A percentile compares a stretch with the other conserved stretches of the same genome.
phyloP scores from a whole-genome alignment of 2,329 filamentous ascomycete genomes.

The Trichoderma sp. region DNA sequence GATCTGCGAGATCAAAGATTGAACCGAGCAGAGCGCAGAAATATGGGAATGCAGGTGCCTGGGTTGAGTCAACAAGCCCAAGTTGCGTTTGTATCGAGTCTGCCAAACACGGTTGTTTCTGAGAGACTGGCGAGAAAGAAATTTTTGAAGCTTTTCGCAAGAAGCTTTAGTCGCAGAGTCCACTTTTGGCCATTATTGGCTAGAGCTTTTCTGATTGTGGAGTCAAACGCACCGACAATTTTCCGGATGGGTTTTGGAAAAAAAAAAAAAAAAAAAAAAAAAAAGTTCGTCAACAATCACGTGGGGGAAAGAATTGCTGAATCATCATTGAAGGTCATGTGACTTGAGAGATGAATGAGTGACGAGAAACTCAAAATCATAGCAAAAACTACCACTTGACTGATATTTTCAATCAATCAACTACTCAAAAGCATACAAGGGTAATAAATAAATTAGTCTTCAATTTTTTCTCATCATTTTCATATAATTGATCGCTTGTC shows the following conservation, averaged over 20 bases:
- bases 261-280: not conserved
- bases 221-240: slow-evolving; percentile 20
- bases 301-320: not conserved
- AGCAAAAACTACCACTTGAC: not conserved
- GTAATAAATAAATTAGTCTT: not conserved
- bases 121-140: slow-evolving; percentile 31
- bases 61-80: slow-evolving; percentile 21
- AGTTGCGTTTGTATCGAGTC: slow-evolving; percentile 28
- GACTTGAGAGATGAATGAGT: not conserved
- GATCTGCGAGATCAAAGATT: slow-evolving; percentile 6
- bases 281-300: not conserved
- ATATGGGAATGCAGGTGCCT: slow-evolving; percentile 25
- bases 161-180: slow-evolving; percentile 23
- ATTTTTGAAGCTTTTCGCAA: slow-evolving; percentile 38
- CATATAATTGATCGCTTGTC: not conserved
- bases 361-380: not conserved
- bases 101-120: slow-evolving; percentile 17
- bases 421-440: accelerated
- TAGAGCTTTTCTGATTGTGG: not conserved
- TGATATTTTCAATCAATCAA: not conserved
- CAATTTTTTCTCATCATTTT: not conserved
- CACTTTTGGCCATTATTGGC: slow-evolving; percentile 21
- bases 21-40: slow-evolving; percentile 23
- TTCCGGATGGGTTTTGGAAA: slow-evolving; percentile 8
- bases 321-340: slow-evolving; percentile 7